A percentile compares a stretch with the other conserved stretches of the same genome.
Conservation (phyloP, 2,329 filamentous ascomycete species). For the Colletotrichum noveboracense region DNA sequence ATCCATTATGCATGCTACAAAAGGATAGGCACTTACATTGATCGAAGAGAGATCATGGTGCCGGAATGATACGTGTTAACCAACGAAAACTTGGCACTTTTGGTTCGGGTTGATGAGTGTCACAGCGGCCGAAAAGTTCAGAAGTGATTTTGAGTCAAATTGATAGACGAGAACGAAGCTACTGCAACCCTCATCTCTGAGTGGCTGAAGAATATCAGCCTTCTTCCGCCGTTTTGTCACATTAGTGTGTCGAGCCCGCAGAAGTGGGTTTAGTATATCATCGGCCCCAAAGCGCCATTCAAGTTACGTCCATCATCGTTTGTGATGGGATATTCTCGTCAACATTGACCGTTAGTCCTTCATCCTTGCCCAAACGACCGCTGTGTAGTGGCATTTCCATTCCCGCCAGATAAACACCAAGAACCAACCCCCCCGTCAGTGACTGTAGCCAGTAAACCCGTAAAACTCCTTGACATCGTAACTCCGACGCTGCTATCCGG, state of each 20-base stretch:
- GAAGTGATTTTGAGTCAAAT: slow-evolving; percentile 5
- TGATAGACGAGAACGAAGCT: slow-evolving; percentile 8
- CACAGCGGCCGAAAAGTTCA: neutral
- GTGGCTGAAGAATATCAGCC: neutral
- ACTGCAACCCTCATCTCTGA: neutral
- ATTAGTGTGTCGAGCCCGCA: neutral
- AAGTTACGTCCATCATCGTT: neutral
- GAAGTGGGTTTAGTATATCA: slow-evolving; percentile 5
- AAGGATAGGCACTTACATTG: neutral
- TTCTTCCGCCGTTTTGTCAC: neutral
- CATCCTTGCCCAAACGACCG: slow-evolving; percentile 5
- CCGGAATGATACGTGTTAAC: neutral
- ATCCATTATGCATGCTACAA: neutral
- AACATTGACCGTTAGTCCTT: slow-evolving; percentile 14
- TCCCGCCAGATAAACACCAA: slow-evolving; percentile 4
- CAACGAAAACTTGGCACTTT: neutral
- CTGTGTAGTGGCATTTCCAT: slow-evolving; percentile 7
- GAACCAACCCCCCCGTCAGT: slow-evolving; percentile 18
- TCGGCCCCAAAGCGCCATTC: neutral
- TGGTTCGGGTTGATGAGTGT: neutral
- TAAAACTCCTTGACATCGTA: slow-evolving; percentile 34
- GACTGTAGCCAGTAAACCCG: slow-evolving; percentile 1
- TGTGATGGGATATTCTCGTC: slow-evolving; percentile 12
- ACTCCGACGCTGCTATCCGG: slow-evolving; percentile 38
- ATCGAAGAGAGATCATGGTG: neutral